Evolutionary conservation across 805 yeast genomes (phyloP).

Genomic region (Peterozyma toletana): DNA sequence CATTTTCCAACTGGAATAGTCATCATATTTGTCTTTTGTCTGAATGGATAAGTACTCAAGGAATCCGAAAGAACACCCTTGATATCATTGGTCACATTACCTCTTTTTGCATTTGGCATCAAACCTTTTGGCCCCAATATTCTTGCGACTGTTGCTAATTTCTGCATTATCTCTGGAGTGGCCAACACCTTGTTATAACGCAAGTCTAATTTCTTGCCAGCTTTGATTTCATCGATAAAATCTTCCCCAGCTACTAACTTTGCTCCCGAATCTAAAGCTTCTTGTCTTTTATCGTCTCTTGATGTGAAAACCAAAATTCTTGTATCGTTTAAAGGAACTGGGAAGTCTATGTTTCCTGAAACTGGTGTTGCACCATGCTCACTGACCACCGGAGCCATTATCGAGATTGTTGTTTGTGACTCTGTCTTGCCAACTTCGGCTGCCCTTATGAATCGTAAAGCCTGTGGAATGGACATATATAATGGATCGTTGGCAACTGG

Average conservation of each 20-base stretch:
- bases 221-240: slow-evolving; percentile 52
- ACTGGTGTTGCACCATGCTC: slow-evolving; percentile 76
- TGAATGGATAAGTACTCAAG: slow-evolving; percentile 68
- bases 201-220: slow-evolving; percentile 40
- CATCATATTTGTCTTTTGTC: slow-evolving; percentile 58
- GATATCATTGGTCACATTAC: slow-evolving; percentile 74
- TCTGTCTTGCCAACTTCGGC: slow-evolving; percentile 83
- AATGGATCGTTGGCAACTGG: slow-evolving; percentile 36
- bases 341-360: slow-evolving; percentile 64
- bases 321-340: slow-evolving; percentile 62
- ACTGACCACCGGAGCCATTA: slow-evolving; percentile 57
- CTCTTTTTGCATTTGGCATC: slow-evolving; percentile 81
- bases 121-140: slow-evolving; percentile 82
- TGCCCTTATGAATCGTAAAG: slow-evolving; percentile 76
- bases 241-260: slow-evolving; percentile 66
- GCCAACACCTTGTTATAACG: slow-evolving; percentile 76
- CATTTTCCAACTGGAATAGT: slow-evolving; percentile 72
- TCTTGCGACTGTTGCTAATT: slow-evolving; percentile 65
- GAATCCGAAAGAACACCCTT: slow-evolving; percentile 42
- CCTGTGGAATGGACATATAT: slow-evolving; percentile 64
- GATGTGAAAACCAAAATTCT: slow-evolving; percentile 64
- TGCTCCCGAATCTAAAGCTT: slow-evolving; percentile 56
- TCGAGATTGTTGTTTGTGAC: slow-evolving; percentile 60
- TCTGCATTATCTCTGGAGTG: slow-evolving; percentile 70
- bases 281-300: slow-evolving; percentile 40